Evolutionary conservation across 148 eudicot species (phyloP).

Genomic region (Silene uniflora): DNA sequence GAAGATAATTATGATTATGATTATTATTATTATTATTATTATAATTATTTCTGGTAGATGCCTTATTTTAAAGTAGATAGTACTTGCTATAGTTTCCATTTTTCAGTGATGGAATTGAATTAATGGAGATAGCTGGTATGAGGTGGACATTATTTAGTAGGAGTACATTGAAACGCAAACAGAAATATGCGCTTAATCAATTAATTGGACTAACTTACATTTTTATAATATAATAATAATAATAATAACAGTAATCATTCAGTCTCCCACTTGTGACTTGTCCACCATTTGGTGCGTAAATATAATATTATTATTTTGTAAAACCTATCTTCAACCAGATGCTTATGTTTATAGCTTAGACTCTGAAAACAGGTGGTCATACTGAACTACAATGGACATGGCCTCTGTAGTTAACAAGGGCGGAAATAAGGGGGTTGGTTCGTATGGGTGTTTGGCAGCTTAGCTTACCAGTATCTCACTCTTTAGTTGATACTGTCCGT

Average conservation of each 20-base stretch:
- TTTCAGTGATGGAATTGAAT: background rate
- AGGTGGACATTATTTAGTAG: background rate
- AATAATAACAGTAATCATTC: background rate
- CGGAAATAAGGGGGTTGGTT: no score
- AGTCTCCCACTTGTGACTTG: background rate
- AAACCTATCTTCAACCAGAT: no score
- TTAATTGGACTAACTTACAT: background rate
- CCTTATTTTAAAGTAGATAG: conserved; percentile 1
- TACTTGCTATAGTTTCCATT: background rate
- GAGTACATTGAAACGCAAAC: no score
- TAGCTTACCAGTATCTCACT: no score
- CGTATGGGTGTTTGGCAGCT: no score
- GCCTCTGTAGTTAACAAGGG: no score
- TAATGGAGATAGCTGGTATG: background rate
- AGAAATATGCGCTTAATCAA: background rate
- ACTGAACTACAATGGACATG: no score
- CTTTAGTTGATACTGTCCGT: no score
- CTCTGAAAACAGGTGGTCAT: no score
- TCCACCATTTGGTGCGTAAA: background rate
- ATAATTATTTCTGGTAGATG: background rate
- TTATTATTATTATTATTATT: background rate
- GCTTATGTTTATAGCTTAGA: no score
- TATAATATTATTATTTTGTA: no score
- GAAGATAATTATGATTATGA: background rate
- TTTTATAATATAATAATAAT: no score